phyloP scores from a whole-genome alignment of 2,329 filamentous ascomycete genomes.

The Ceratocystis lukuohia region DNA sequence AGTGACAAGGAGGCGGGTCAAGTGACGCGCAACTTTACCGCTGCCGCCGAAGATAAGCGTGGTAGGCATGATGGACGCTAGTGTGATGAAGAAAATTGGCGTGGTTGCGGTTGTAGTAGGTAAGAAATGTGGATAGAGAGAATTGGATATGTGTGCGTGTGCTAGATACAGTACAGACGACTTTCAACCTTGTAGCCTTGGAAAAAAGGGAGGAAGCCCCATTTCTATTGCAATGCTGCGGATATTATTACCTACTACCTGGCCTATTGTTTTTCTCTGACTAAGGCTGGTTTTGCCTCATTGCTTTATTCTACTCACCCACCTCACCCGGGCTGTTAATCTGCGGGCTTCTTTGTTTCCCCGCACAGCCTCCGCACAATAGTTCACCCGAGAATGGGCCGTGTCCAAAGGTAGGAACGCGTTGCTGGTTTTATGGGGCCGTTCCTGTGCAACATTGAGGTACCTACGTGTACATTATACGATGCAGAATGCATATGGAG shows the following conservation, averaged over 20 bases:
- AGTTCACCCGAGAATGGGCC: not conserved
- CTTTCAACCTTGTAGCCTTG: too few relatives aligned
- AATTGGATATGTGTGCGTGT: not conserved
- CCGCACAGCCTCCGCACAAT: not conserved
- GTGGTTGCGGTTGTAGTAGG: too few relatives aligned
- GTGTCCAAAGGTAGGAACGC: not conserved
- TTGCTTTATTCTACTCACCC: too few relatives aligned
- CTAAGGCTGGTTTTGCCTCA: not conserved
- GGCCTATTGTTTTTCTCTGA: not conserved
- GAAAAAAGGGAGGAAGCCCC: not conserved
- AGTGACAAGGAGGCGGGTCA: conserved; percentile 21
- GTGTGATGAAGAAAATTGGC: not conserved
- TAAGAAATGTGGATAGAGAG: too few relatives aligned
- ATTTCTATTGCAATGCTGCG: not conserved
- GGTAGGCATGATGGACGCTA: conserved; percentile 21
- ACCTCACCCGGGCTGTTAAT: not conserved
- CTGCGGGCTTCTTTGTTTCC: not conserved
- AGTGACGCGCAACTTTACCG: conserved; percentile 23
- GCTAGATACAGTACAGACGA: not conserved
- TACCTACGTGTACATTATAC: too few relatives aligned
- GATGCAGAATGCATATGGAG: too few relatives aligned
- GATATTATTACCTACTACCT: too few relatives aligned
- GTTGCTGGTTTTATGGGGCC: not conserved
- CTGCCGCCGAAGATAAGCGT: conserved; percentile 24
- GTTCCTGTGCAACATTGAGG: not conserved